Evolutionary conservation across 2,329 filamentous ascomycete species (phyloP), one percentile per base, ranked within the genome.

Genomic region (Fusarium pininemorale): DNA sequence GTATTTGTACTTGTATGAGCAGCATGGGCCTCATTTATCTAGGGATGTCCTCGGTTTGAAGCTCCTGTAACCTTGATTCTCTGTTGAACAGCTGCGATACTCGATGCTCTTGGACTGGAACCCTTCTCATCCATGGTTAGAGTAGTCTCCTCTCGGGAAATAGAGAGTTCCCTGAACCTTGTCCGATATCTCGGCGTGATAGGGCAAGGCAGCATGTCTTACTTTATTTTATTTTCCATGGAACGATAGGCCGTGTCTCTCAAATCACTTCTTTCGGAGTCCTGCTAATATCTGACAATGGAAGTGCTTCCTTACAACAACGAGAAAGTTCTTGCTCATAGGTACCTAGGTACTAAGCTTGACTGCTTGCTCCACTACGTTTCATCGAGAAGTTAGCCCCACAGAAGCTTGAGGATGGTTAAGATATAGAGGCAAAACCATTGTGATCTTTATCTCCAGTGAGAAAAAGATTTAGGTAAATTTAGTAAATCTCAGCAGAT

Each of bases 321-420:
- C 14, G 32, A 1, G 18, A 26, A 35, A 4, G 30, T 37, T 24
- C 48, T 24, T 20, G 30, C 30, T 24, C 48, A 24, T 6, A 13
- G 4, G 6, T 15, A n/a, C n/a, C n/a, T n/a, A 35, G 2, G 14
- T 3, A 35, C 32, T 35, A 35, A 32, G 32, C 16, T 24, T 24
- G 8, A 35, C 30, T 51, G n/a, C 30, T 38, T 35, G 14, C 35
- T 18, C 26, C 47, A 20, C 28, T 28, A n/a, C 37, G 20, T 26
- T 59, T 50, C 30, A 66, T 38, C 30, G 9, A n/a, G 30, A 11
- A 35, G 20, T 9, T 12, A 24, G 51, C 66, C 59, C 67, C 66
- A 58, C 67, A 70, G 50, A 65, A 70, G 51, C 67, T 70, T 37
- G 10, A 26, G 13, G 12, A 30, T 16, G 14, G 20, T 18, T 37